Evolutionary conservation across 2,329 filamentous ascomycete genomes (phyloP).

Genomic region (Phyllosticta ampelicida): DNA sequence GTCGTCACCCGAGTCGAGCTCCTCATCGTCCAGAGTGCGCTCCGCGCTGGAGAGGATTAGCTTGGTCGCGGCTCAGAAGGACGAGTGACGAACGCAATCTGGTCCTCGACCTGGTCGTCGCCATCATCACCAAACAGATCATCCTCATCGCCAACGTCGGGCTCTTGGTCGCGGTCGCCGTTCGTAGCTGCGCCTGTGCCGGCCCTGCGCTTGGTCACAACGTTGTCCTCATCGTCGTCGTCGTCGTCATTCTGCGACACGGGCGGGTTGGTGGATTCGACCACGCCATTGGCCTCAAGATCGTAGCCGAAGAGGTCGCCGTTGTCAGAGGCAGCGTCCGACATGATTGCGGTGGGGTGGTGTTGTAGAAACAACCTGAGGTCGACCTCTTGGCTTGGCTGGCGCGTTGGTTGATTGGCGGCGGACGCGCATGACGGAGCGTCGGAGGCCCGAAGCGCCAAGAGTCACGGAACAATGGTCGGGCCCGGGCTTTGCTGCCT

Average conservation of each 20-base stretch:
- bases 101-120: conserved; percentile 28
- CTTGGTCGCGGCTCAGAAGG: background rate
- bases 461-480: too few relatives aligned
- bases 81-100: conserved; percentile 14
- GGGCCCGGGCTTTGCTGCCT: background rate
- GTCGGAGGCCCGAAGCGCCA: background rate
- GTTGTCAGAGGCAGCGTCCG: conserved; percentile 17
- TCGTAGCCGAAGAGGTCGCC: conserved; percentile 23
- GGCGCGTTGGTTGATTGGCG: background rate
- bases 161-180: conserved; percentile 18
- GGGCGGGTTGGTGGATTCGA: conserved; percentile 17
- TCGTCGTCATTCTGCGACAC: conserved; percentile 1
- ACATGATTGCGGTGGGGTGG: conserved; percentile 22
- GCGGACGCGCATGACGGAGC: background rate
- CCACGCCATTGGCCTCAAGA: conserved; percentile 21
- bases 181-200: background rate
- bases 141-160: conserved; percentile 18
- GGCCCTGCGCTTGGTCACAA: conserved; percentile 4
- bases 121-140: conserved; percentile 31
- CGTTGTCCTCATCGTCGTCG: conserved; percentile 7
- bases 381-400: background rate
- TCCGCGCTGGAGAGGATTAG: conserved; percentile 19
- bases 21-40: conserved; percentile 50
- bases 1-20: conserved; percentile 52
- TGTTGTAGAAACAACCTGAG: background rate